These are phyloP conservation scores for Spathaspora girioi DNA, from an alignment of 805 yeast species.

Conservation along the genomic window DNA sequence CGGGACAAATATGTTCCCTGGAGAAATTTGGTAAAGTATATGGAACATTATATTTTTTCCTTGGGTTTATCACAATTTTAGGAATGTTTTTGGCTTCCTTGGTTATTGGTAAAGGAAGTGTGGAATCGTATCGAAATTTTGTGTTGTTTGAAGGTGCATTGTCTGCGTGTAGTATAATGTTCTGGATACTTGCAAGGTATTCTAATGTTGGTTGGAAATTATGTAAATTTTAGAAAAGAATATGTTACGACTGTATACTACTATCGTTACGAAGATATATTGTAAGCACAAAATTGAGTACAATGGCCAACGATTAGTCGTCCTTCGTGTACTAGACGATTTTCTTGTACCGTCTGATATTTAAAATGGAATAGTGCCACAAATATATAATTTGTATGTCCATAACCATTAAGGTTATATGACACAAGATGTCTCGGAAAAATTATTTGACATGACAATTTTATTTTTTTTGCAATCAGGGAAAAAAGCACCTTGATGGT, in stretches of 20 bases:
- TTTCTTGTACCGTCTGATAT: neutral
- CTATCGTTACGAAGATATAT: too few species aligned
- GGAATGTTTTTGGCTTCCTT: constrained; percentile 26
- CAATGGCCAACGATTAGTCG: neutral
- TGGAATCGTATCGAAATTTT: constrained; percentile 37
- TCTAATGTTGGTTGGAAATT: constrained; percentile 42
- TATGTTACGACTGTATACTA: neutral
- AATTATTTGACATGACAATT: neutral
- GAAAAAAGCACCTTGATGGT: neutral
- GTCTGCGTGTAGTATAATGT: constrained; percentile 32
- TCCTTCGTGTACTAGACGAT: too few species aligned
- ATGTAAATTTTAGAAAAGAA: constrained; percentile 20
- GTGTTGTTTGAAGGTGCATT: constrained; percentile 42
- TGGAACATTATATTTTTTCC: constrained; percentile 45
- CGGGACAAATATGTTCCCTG: constrained; percentile 55
- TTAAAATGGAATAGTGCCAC: neutral
- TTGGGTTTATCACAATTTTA: constrained; percentile 27
- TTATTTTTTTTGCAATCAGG: neutral
- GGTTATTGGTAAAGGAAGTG: constrained; percentile 22
- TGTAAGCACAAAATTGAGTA: neutral
- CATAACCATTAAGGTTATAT: neutral
- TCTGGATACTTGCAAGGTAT: constrained; percentile 43
- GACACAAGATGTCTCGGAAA: neutral
- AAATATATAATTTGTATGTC: too few species aligned
- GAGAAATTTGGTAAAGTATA: constrained; percentile 54